Evolutionary conservation across 2,329 filamentous ascomycete species (phyloP).

Genomic region (Stylonectria norvegica): DNA sequence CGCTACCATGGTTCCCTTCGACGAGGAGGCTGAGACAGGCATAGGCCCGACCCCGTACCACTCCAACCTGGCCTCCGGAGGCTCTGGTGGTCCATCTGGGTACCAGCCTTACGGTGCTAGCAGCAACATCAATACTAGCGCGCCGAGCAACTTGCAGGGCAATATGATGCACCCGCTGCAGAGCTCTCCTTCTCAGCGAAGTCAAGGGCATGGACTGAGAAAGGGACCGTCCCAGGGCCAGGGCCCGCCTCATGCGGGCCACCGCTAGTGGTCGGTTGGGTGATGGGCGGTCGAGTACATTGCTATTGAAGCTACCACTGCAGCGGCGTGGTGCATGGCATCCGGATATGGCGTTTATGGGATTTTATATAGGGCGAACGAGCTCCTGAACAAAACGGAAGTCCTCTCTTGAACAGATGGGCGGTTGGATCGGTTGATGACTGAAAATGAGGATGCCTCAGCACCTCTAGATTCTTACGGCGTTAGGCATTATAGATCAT

Average conservation of each 20-base stretch:
- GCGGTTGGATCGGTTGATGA: slow-evolving; percentile 20
- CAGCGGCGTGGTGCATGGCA: too few species aligned
- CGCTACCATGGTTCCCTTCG: slow-evolving; percentile 36
- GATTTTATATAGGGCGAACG: slow-evolving; percentile 6
- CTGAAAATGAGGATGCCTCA: slow-evolving; percentile 14
- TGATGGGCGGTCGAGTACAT: too few species aligned
- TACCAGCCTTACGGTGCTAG: slow-evolving; percentile 19
- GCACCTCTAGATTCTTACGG: slow-evolving; percentile 22
- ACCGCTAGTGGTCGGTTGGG: slow-evolving; percentile 22
- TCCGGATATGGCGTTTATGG: slow-evolving; percentile 16
- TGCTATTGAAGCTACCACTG: too few species aligned
- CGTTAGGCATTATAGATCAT: slow-evolving; percentile 28
- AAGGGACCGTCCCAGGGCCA: slow-evolving; percentile 29
- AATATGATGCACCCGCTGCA: slow-evolving; percentile 22
- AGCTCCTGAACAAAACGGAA: slow-evolving; percentile 17
- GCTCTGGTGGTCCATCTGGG: slow-evolving; percentile 19
- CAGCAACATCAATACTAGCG: slow-evolving; percentile 8
- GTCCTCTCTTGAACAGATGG: slow-evolving; percentile 12
- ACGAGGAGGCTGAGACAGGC: slow-evolving; percentile 43
- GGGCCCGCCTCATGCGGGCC: slow-evolving; percentile 25
- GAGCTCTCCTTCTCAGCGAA: slow-evolving; percentile 11
- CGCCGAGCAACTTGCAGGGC: slow-evolving; percentile 15
- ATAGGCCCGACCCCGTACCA: slow-evolving; percentile 32
- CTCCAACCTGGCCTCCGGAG: slow-evolving; percentile 23
- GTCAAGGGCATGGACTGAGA: slow-evolving; percentile 14